Percentiles rank a stretch among this genome's conserved stretches.
These are phyloP conservation scores for Colletotrichum melonis DNA, from an alignment of 2,329 filamentous ascomycete species.

Conservation along the genomic window DNA sequence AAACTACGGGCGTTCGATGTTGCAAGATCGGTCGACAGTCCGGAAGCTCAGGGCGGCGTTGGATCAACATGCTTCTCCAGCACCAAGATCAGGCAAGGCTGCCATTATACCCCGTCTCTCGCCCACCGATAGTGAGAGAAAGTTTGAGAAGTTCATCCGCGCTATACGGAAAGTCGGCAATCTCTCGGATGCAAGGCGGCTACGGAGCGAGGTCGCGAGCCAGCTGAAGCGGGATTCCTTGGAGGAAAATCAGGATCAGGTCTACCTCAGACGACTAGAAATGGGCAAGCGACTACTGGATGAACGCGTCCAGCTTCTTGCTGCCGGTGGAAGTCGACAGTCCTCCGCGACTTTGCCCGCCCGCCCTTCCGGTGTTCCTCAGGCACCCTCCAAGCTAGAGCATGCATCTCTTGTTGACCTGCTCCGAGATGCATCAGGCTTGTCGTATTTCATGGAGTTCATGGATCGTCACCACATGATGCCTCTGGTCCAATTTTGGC, in stretches of 20 bases:
- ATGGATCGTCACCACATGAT: conserved; percentile 94
- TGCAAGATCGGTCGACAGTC: conserved; percentile 96
- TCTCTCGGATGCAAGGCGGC: conserved; percentile 90
- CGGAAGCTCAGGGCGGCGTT: conserved; percentile 90
- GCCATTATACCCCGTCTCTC: conserved; percentile 81
- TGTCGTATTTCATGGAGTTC: conserved; percentile 99
- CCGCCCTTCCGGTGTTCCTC: conserved; percentile 28
- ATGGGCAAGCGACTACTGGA: conserved; percentile 92
- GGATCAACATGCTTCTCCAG: conserved; percentile 92
- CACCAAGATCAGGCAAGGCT: conserved; percentile 73
- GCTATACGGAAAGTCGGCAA: conserved; percentile 90
- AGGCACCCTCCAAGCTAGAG: conserved; percentile 68
- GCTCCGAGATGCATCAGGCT: conserved; percentile 87
- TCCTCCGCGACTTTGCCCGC: conserved; percentile 39
- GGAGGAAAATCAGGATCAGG: conserved; percentile 81
- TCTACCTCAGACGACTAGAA: conserved; percentile 89
- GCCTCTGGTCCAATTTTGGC: conserved; percentile 95
- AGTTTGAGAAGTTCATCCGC: conserved; percentile 94
- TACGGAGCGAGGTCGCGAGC: conserved; percentile 91
- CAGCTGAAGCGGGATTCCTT: conserved; percentile 88
- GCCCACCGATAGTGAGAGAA: conserved; percentile 87
- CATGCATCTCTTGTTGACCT: conserved; percentile 84
- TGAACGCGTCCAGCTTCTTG: conserved; percentile 86
- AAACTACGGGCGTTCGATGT: conserved; percentile 83
- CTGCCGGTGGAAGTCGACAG: conserved; percentile 70